phyloP scores from a whole-genome alignment of 306 rosid genomes.

The Geum urbanum region DNA sequence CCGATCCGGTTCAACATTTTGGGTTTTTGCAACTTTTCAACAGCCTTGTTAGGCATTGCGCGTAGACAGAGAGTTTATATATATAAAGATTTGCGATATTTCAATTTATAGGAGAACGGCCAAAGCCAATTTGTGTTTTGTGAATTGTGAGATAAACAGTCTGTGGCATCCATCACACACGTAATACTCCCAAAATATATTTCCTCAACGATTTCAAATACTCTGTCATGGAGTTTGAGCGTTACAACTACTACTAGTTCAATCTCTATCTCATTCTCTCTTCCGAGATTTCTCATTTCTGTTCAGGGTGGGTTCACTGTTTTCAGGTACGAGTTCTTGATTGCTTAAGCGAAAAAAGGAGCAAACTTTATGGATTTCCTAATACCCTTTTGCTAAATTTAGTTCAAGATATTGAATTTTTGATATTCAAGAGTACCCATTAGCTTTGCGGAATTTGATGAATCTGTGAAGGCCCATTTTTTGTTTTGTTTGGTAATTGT shows the following conservation, averaged over 20 bases:
- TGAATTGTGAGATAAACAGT: slow-evolving; percentile 23
- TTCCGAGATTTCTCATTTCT: slow-evolving; percentile 19
- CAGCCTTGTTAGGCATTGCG: slow-evolving; percentile 1
- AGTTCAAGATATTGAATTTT: background rate
- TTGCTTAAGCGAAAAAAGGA: slow-evolving; percentile 2
- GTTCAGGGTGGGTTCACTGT: background rate
- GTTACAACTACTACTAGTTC: slow-evolving; percentile 1
- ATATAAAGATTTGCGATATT: background rate
- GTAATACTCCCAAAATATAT: slow-evolving; percentile 24
- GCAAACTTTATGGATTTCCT: slow-evolving; percentile 20
- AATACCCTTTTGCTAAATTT: slow-evolving; percentile 26
- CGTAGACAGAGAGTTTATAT: background rate
- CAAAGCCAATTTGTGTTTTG: background rate
- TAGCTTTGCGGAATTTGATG: slow-evolving; percentile 10
- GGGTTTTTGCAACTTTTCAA: background rate
- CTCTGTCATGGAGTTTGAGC: slow-evolving; percentile 16
- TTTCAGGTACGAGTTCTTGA: slow-evolving; percentile 23
- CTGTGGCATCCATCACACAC: slow-evolving; percentile 41
- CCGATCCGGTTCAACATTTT: slow-evolving; percentile 11
- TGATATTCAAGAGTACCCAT: slow-evolving; percentile 28
- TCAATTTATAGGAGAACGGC: background rate
- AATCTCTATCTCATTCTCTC: slow-evolving; percentile 1
- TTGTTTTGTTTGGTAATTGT: background rate
- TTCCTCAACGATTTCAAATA: background rate
- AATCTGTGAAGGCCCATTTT: slow-evolving; percentile 23